Base-by-base conservation (phyloP, 2,329 filamentous ascomycete genomes). In the Xylariaceae sp. region DNA sequence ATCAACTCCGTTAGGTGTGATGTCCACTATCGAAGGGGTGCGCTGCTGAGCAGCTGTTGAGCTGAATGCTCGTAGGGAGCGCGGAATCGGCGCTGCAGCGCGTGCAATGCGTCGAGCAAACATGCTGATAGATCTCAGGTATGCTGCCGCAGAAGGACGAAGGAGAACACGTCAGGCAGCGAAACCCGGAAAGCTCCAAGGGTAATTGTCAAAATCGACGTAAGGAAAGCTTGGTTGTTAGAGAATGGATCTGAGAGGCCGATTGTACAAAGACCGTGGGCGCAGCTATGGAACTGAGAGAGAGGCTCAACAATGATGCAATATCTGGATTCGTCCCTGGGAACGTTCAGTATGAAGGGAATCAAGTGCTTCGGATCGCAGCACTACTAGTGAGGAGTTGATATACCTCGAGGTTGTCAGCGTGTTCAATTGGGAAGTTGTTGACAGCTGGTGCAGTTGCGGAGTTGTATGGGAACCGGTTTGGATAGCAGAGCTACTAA, bases 11-110 rank as follows among this genome's bases (percentile, higher is more conserved):
- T 89, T 79, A 42, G 87, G 83, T 39, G 88, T 78, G 66, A 99
- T 85, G 74, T 99, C 92, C 71, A 89, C 88, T 62, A 99, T 83
- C 30, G 88, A 85, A n/a, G 94, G 94, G 16, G 85, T 77, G 53
- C 78, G 79, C 58, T 73, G 71, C 53, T 71, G 67, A 59, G 67
- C 61, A 53, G 78, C 71, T 53, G 84, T 82, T 52, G 81, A 80
- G 69, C 79, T 78, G 68, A 89, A 81, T 63, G 83, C 75, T 64
- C 85, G 80, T 58, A 80, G 68, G 63, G 76, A 75, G 67, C 78
- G 80, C 58, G 76, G 75, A 61, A 75, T 74, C 63, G 68, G 69
- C 62, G 75, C 73, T 62, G 75, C 70, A 45, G 72, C 67, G 63
- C 77, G 81, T 63, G 79, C 67, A 63, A 85, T 70, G 67, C 79